Evolutionary conservation across 306 rosid species (phyloP).

Genomic region (Rosa chinensis): DNA sequence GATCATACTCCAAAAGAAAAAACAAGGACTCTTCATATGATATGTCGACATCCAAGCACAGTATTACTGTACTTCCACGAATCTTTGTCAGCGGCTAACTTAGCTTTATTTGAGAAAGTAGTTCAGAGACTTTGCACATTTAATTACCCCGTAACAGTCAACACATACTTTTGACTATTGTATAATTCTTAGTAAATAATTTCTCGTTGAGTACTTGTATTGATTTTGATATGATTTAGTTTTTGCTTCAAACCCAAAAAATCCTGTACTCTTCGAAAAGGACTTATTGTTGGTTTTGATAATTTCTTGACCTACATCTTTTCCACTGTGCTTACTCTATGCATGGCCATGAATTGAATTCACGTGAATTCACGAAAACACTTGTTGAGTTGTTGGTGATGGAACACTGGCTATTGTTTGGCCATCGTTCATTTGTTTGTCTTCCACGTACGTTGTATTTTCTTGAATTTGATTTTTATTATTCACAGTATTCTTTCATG

Average conservation of each 20-base stretch:
- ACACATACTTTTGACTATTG: neutral
- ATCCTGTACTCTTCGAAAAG: neutral
- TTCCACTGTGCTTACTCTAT: neutral
- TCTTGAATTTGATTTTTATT: neutral
- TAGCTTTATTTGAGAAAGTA: neutral
- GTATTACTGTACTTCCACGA: constrained; percentile 6
- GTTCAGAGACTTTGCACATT: neutral
- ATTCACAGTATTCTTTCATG: neutral
- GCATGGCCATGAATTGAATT: neutral
- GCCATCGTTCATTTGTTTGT: too few species aligned
- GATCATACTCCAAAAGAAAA: neutral
- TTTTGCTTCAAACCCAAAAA: neutral
- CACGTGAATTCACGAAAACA: neutral
- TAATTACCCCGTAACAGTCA: neutral
- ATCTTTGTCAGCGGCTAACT: constrained; percentile 1
- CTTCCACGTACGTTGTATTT: neutral
- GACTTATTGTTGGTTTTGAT: neutral
- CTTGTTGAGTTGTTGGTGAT: neutral
- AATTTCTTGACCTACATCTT: neutral
- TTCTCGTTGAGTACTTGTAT: too few species aligned
- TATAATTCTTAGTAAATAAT: neutral
- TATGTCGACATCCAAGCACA: neutral
- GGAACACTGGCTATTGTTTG: neutral
- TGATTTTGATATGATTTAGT: neutral
- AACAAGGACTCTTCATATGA: neutral